Conservation (phyloP, 2,329 filamentous ascomycete species). For the Hymenoscyphus albidus region DNA sequence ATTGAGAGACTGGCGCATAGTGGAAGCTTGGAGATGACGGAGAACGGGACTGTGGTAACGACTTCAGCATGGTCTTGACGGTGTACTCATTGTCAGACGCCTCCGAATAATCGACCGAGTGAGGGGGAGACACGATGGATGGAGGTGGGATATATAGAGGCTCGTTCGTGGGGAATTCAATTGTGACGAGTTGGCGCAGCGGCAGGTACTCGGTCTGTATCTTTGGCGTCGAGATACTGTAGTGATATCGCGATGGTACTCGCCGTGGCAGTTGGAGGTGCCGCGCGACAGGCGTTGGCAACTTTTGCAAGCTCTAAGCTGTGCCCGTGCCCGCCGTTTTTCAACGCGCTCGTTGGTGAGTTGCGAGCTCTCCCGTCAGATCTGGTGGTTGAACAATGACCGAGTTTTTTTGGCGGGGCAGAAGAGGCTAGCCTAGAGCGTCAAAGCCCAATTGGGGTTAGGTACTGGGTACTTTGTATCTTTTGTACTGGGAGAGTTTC, state of each 20-base stretch:
- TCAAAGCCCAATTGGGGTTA: neutral
- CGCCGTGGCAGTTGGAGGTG: neutral
- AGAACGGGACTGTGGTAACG: slow-evolving; percentile 28
- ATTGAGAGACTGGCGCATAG: slow-evolving; percentile 29
- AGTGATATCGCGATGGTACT: neutral
- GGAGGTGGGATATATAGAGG: neutral
- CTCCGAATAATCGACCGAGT: neutral
- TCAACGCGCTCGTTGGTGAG: neutral
- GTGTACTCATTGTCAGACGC: slow-evolving; percentile 7
- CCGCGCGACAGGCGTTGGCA: neutral
- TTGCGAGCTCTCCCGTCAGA: neutral
- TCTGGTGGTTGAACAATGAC: slow-evolving; percentile 5
- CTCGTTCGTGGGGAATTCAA: neutral
- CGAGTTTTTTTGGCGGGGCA: slow-evolving; percentile 3
- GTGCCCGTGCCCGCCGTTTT: neutral
- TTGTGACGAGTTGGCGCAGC: neutral
- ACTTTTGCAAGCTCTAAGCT: neutral
- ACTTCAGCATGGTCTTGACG: slow-evolving; percentile 32
- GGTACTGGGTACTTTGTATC: too few relatives aligned
- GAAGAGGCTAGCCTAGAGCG: slow-evolving; percentile 3
- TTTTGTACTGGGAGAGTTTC: too few relatives aligned
- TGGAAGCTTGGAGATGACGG: slow-evolving; percentile 30
- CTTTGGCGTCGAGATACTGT: neutral
- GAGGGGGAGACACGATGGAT: neutral
- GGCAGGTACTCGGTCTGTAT: neutral